Conservation (phyloP, 176 grass and related monocot species). For the Pontederia crassipes region DNA sequence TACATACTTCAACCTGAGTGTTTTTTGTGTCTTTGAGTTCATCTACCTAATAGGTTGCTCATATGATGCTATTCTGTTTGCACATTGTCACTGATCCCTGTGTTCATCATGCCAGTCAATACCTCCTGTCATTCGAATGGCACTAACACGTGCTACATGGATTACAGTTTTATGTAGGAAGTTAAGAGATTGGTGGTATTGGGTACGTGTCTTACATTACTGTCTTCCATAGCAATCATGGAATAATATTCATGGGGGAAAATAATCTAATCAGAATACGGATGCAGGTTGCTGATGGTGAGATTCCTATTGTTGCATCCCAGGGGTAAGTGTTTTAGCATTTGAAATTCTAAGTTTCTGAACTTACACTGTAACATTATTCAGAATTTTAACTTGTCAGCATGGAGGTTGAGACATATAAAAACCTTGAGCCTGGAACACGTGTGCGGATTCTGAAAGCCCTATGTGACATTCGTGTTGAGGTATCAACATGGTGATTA, state of each 20-base stretch:
- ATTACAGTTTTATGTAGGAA: constrained; percentile 78
- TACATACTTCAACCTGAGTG: too few relatives aligned
- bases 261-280: constrained; percentile 20
- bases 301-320: constrained; percentile 66
- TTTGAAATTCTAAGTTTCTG: not conserved
- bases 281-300: constrained; percentile 78
- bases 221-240: constrained; percentile 17
- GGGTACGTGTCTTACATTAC: constrained; percentile 37
- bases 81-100: not conserved
- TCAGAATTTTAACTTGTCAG: constrained; percentile 18
- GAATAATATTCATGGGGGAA: not conserved
- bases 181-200: constrained; percentile 94
- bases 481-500: constrained; percentile 19
- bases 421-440: constrained; percentile 58
- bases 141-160: constrained; percentile 71
- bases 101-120: constrained; percentile 37
- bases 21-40: not conserved
- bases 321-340: constrained; percentile 54
- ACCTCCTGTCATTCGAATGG: constrained; percentile 70
- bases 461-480: constrained; percentile 83
- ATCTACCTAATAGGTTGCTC: not conserved
- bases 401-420: constrained; percentile 64
- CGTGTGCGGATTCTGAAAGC: constrained; percentile 81
- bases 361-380: not conserved
- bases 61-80: not conserved